A percentile compares a stretch with the other conserved stretches of the same genome.
These are phyloP conservation scores for Hyaloscypha hepaticicola DNA, from an alignment of 495 filamentous ascomycete genomes.

Conservation along the genomic window DNA sequence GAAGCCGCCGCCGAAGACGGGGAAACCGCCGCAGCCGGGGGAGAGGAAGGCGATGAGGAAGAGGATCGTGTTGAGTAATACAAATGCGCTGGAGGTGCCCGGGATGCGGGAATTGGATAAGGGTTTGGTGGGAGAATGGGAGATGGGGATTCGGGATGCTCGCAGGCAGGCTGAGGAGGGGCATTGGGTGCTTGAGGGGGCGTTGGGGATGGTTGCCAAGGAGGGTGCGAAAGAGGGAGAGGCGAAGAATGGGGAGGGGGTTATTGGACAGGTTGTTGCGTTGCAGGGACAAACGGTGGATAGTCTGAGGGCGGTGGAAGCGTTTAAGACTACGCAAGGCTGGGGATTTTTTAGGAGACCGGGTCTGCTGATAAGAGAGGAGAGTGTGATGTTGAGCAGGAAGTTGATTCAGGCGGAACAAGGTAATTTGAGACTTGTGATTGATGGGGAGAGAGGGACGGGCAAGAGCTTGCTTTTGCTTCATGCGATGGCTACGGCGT, in stretches of 20 bases:
- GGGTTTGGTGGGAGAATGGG: slow-evolving; percentile 28
- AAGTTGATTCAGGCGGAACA: slow-evolving; percentile 55
- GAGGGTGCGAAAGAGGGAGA: not conserved
- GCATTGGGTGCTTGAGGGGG: not conserved
- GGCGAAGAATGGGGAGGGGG: not conserved
- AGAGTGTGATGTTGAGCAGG: slow-evolving; percentile 68
- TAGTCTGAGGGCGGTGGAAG: slow-evolving; percentile 74
- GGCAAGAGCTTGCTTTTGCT: slow-evolving; percentile 86
- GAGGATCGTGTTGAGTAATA: slow-evolving; percentile 86
- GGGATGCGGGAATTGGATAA: slow-evolving; percentile 60
- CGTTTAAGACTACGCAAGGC: slow-evolving; percentile 87
- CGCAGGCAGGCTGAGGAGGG: not conserved
- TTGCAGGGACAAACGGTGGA: slow-evolving; percentile 72
- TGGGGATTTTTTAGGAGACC: slow-evolving; percentile 86
- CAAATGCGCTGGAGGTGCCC: slow-evolving; percentile 77
- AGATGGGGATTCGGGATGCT: not conserved
- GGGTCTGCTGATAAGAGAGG: slow-evolving; percentile 67
- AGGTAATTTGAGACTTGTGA: slow-evolving; percentile 60
- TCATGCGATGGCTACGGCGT: slow-evolving; percentile 80
- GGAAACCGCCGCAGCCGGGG: slow-evolving; percentile 61
- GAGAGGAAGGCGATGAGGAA: slow-evolving; percentile 87
- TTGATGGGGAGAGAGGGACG: slow-evolving; percentile 69
- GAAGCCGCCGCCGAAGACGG: slow-evolving; percentile 46
- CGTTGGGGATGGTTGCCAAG: not conserved
- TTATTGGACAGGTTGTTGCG: slow-evolving; percentile 60